Percentiles rank a stretch among this genome's conserved stretches.
These are phyloP conservation scores for Hericium erinaceus DNA, from an alignment of 768 basidiomycete species.

Conservation along the genomic window DNA sequence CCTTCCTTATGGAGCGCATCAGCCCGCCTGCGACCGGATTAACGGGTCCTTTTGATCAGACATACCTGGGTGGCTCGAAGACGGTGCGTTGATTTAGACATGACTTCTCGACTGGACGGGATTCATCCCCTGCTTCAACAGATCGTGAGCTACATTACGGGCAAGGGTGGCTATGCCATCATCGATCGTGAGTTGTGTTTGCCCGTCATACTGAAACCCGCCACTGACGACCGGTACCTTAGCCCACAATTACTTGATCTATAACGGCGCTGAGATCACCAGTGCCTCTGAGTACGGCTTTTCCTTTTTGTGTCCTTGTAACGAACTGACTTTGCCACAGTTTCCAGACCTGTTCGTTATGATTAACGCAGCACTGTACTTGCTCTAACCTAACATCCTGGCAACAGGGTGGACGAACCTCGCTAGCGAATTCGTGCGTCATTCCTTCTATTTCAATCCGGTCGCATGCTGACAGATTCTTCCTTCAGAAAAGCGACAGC, in stretches of 20 bases:
- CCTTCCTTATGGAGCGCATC: slow-evolving; percentile 51
- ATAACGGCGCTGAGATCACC: slow-evolving; percentile 42
- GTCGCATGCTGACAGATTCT: background rate
- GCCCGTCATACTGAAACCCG: no score
- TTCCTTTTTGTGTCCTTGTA: background rate
- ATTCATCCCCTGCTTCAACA: slow-evolving; percentile 9
- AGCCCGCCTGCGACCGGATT: slow-evolving; percentile 43
- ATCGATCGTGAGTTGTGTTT: slow-evolving; percentile 38
- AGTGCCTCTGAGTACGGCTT: slow-evolving; percentile 36
- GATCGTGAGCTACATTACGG: slow-evolving; percentile 53
- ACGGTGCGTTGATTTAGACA: slow-evolving; percentile 23
- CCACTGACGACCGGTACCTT: background rate
- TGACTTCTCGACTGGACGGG: background rate
- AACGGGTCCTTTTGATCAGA: slow-evolving; percentile 41
- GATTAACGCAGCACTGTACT: background rate
- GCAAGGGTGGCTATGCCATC: slow-evolving; percentile 46
- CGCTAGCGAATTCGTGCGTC: slow-evolving; percentile 41
- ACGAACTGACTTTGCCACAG: slow-evolving; percentile 16
- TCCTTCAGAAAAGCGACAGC: slow-evolving; percentile 25
- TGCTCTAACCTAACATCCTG: background rate
- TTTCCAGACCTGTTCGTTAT: slow-evolving; percentile 39
- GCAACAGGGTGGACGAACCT: slow-evolving; percentile 49
- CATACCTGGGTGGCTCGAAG: slow-evolving; percentile 43
- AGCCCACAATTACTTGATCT: slow-evolving; percentile 58
- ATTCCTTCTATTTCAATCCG: background rate